Evolutionary conservation across 2,329 filamentous ascomycete species (phyloP).

Genomic region (Seiridium unicorne): DNA sequence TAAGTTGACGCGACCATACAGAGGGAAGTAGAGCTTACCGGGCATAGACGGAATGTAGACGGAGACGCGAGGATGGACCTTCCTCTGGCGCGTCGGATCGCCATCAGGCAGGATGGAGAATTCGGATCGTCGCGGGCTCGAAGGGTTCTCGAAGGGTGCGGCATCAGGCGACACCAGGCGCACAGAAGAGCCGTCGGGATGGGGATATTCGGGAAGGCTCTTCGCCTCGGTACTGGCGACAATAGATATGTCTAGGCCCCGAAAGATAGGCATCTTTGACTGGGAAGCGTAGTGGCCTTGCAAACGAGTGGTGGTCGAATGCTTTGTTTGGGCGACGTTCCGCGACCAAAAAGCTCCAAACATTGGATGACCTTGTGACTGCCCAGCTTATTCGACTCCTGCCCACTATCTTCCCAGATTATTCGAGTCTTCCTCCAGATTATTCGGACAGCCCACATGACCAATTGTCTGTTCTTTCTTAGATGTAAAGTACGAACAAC

Average conservation of each 20-base stretch:
- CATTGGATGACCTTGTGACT: too few relatives aligned
- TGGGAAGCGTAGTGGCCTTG: not conserved
- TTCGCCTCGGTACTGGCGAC: constrained; percentile 32
- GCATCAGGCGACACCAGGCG: constrained; percentile 24
- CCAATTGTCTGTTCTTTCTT: too few relatives aligned
- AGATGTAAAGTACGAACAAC: too few relatives aligned
- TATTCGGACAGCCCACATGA: too few relatives aligned
- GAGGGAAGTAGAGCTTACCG: constrained; percentile 33
- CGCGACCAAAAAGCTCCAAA: too few relatives aligned
- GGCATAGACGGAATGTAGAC: constrained; percentile 57
- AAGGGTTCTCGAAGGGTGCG: not conserved
- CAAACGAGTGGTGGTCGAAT: too few relatives aligned
- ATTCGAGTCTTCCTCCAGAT: too few relatives aligned
- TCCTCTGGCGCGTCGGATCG: constrained; percentile 27
- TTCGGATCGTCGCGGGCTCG: constrained; percentile 9
- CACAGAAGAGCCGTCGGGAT: constrained; percentile 49
- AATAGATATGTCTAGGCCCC: constrained; percentile 46
- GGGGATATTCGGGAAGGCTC: constrained; percentile 51
- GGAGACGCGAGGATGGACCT: constrained; percentile 41
- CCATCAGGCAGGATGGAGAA: constrained; percentile 23
- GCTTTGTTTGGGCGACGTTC: too few relatives aligned
- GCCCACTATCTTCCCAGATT: too few relatives aligned
- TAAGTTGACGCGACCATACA: not conserved
- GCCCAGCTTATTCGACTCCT: too few relatives aligned
- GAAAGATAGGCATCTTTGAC: constrained; percentile 44